Evolutionary conservation across 176 grass and related monocot genomes (phyloP), one percentile per base, ranked within the genome.

Genomic region (Paspalum vaginatum): DNA sequence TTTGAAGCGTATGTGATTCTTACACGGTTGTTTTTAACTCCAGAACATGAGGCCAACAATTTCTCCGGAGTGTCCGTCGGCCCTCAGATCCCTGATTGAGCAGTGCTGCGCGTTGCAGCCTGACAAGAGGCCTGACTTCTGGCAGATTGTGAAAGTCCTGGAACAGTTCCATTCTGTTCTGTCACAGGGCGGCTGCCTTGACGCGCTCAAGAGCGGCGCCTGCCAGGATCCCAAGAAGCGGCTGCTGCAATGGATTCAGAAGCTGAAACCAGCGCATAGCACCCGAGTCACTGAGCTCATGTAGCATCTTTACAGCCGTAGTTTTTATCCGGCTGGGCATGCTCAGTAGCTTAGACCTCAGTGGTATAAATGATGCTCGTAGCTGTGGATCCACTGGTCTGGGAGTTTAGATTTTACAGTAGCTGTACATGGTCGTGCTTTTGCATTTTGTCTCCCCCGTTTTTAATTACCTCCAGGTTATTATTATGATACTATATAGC

Each of bases 101-200:
- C 75, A 88, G 74, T 99, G 97, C 18, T 99, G 97, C 26, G 25
- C 84, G 4, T 84, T 89, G 77, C 78, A 91, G 64, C 84, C 97
- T 7, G 85, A 91, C 16, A 96, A 91, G 74, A 91, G 97, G 77
- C 97, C 93, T 0, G 93, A 99, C 32, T 99, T 96, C 73, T 99
- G 97, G 97, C 86, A 93, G 71, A 90, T 96, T 8, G 93, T 96
- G 40, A 78, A 93, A 88, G 78, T 85, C 22, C 72, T 99, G 49
- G 97, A 96, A 22, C 87, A 96, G 7, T 90, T 76, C 16, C 75
- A 93, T 39, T 82, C 75, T 39, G 80, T 82, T 25, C 46, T 99
- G 8, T 78, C 39, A 14, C 84, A 91, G 74, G 86, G 84, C 7
- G 97, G 97, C 77, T 86, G 84, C 68, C 87, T 93, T 0, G 68